Evolutionary conservation across 2,329 filamentous ascomycete species (phyloP).

Genomic region (Fragosphaeria purpurea): DNA sequence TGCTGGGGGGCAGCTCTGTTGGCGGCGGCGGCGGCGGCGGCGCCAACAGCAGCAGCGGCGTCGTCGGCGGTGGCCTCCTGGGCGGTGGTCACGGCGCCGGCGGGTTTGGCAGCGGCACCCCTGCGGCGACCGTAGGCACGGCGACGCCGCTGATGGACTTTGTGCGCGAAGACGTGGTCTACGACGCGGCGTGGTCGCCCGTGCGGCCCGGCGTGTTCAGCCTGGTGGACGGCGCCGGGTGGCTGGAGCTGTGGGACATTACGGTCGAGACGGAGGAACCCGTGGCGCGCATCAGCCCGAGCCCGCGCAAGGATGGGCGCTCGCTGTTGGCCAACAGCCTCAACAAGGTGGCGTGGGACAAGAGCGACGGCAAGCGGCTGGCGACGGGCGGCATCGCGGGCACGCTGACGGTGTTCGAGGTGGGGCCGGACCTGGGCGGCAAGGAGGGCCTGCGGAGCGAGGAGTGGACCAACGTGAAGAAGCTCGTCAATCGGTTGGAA

Average conservation of each 20-base stretch:
- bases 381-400: slow-evolving; percentile 91
- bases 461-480: slow-evolving; percentile 91
- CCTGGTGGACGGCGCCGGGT: slow-evolving; percentile 85
- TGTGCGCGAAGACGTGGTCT: slow-evolving; percentile 89
- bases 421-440: slow-evolving; percentile 72
- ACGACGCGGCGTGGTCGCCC: slow-evolving; percentile 92
- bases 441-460: slow-evolving; percentile 73
- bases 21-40: background rate
- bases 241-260: slow-evolving; percentile 90
- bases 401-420: slow-evolving; percentile 85
- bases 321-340: slow-evolving; percentile 72
- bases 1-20: slow-evolving; percentile 24
- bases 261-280: slow-evolving; percentile 89
- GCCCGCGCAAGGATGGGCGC: slow-evolving; percentile 51
- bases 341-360: slow-evolving; percentile 93
- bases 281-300: slow-evolving; percentile 68
- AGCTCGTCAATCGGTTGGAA: slow-evolving; percentile 69
- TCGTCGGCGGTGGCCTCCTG: slow-evolving; percentile 23
- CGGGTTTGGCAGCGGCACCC: slow-evolving; percentile 23
- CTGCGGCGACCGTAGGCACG: slow-evolving; percentile 31
- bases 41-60: background rate
- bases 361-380: slow-evolving; percentile 72
- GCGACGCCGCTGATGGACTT: slow-evolving; percentile 79
- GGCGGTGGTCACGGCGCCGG: background rate
- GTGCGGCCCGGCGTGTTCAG: slow-evolving; percentile 91